A percentile compares a stretch with the other conserved stretches of the same genome.
Conservation (phyloP, 2,329 filamentous ascomycete species). For the Claviceps maximensis region DNA sequence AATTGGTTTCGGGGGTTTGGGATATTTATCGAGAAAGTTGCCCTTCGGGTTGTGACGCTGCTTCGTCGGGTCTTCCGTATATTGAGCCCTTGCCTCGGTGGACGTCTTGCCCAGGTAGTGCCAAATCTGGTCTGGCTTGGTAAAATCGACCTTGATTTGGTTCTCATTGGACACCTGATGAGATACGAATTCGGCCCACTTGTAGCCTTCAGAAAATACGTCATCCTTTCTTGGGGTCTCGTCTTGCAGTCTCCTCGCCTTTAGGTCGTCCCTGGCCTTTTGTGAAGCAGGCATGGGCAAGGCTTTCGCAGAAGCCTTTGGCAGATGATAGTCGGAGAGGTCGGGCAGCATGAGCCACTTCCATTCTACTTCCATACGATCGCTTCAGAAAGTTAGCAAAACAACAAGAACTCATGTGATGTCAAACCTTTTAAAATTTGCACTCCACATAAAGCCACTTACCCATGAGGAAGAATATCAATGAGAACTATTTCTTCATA, state of each 20-base stretch:
- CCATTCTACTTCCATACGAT: constrained; percentile 67
- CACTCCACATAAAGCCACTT: constrained; percentile 24
- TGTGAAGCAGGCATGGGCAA: constrained; percentile 54
- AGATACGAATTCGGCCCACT: constrained; percentile 70
- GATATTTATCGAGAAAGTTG: constrained; percentile 60
- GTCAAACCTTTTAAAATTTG: not conserved
- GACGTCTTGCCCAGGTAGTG: constrained; percentile 76
- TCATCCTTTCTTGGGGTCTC: constrained; percentile 53
- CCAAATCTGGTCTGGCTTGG: constrained; percentile 67
- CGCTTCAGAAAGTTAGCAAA: constrained; percentile 38
- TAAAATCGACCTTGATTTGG: constrained; percentile 58
- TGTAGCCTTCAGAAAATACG: constrained; percentile 52
- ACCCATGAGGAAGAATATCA: constrained; percentile 76
- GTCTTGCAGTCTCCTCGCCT: constrained; percentile 48
- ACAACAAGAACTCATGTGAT: too few species aligned
- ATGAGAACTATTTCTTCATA: constrained; percentile 66
- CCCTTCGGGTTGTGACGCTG: constrained; percentile 53
- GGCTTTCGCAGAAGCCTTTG: constrained; percentile 61
- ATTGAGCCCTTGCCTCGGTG: constrained; percentile 82
- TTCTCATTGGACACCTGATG: constrained; percentile 42
- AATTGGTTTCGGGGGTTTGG: constrained; percentile 32
- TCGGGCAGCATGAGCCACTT: constrained; percentile 70
- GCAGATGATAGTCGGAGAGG: constrained; percentile 54
- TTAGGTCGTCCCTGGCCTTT: constrained; percentile 53
- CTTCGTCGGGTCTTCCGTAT: constrained; percentile 59